Evolutionary conservation across 768 basidiomycete species (phyloP).

Genomic region (Gelatoporia subvermispora): DNA sequence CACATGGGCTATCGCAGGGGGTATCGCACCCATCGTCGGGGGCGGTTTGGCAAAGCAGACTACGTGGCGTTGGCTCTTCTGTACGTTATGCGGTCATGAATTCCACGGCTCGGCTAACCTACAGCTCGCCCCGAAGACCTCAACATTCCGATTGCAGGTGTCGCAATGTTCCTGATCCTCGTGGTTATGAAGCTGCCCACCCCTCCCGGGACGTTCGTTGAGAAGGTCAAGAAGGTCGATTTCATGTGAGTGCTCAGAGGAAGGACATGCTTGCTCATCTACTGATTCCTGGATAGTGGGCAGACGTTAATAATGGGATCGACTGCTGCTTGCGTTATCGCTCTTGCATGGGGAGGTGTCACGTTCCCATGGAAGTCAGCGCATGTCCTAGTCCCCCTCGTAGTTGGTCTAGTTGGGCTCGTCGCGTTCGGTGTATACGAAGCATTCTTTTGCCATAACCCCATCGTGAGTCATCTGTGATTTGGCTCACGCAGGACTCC

Average conservation of each 20-base stretch:
- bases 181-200: constrained; percentile 10
- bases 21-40: constrained; percentile 24
- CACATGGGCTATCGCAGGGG: too few species aligned
- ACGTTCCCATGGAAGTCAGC: constrained; percentile 26
- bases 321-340: constrained; percentile 12
- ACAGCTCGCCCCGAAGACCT: constrained; percentile 2
- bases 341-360: constrained; percentile 30
- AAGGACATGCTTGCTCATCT: not conserved
- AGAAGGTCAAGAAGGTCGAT: constrained; percentile 29
- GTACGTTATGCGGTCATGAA: not conserved
- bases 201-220: constrained; percentile 20
- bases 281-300: constrained; percentile 14
- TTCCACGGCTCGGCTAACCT: too few species aligned
- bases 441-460: not conserved
- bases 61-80: constrained; percentile 15
- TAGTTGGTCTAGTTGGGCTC: constrained; percentile 2
- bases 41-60: constrained; percentile 17
- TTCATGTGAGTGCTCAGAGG: constrained; percentile 29
- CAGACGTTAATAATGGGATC: constrained; percentile 17
- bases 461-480: not conserved
- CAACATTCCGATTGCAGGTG: constrained; percentile 10
- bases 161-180: constrained; percentile 4
- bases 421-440: not conserved
- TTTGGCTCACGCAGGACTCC: not conserved
- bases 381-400: constrained; percentile 16